Evolutionary conservation across 2,329 filamentous ascomycete genomes (phyloP), one percentile per base, ranked within the genome.

Genomic region (Trichophyton benhamiae): DNA sequence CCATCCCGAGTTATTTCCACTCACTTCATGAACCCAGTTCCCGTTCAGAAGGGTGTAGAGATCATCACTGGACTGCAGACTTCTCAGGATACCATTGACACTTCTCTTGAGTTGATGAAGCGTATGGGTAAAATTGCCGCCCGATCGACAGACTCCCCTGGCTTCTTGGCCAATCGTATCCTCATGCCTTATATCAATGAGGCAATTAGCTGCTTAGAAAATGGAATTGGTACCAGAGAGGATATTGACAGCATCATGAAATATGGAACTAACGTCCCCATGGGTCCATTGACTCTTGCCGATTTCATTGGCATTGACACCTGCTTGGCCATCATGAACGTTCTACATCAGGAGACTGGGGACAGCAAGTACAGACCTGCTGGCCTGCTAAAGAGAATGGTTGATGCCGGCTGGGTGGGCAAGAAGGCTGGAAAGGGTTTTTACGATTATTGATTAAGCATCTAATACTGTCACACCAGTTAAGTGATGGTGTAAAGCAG

Each of bases 101-200:
- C 87, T 0, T 90, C 94, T 1, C 77, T 97, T 9, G 87, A 83
- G 4, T 92, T 99, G 72, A 92, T 92, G 76, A 84, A 87, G 76
- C 84, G 84, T 63, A 95, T 99, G 89, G 92, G 91, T 69, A 99
- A 99, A 78, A 82, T 97, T 59, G 79, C 91, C 0, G 95, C 91
- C 2, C 83, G 88, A 33, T 95, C 90, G 13, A 88, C 89, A 15
- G 94, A 99, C 74, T 85, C 88, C 0, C 94, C 94, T 0, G 94
- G 94, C 1, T 99, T 99, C 79, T 80, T 99, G 25, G 94, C 94
- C 36, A 99, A 99, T 74, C 83, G 94, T 8, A 99, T 99, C 64
- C 78, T 99, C 63, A 99, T 99, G 94, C 94, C 94, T 0, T 99
- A 99, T 73, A 96, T 99, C 79, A 99, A 99, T 73, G 94, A 99